Evolutionary conservation across 2,329 filamentous ascomycete genomes (phyloP).

Genomic region (Monosporascus ibericus): DNA sequence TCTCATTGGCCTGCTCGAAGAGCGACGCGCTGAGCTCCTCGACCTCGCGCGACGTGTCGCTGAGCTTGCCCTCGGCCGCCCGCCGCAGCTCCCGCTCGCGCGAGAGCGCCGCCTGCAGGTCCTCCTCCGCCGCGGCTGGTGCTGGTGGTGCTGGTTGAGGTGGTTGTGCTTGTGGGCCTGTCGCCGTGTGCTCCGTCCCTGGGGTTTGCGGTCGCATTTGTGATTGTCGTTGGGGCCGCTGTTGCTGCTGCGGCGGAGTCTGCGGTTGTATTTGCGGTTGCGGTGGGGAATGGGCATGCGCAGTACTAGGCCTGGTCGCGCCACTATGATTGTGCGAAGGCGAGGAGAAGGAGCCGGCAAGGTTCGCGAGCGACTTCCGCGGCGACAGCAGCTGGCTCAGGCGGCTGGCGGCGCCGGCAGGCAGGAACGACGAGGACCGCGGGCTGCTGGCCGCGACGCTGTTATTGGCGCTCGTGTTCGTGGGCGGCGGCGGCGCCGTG

Average conservation of each 20-base stretch:
- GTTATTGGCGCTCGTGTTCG: constrained; percentile 7
- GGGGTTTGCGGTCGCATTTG: too few relatives aligned
- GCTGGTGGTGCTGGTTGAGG: constrained; percentile 13
- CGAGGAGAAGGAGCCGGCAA: constrained; percentile 11
- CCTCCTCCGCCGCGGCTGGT: constrained; percentile 27
- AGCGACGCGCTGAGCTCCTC: constrained; percentile 71
- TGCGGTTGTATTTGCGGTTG: too few relatives aligned
- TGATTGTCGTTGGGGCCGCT: constrained; percentile 1
- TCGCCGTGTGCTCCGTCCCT: too few relatives aligned
- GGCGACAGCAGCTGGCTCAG: constrained; percentile 25
- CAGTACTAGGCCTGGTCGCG: constrained; percentile 3
- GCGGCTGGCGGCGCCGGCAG: constrained; percentile 25
- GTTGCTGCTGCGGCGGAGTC: constrained; percentile 12
- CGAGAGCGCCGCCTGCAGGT: constrained; percentile 57
- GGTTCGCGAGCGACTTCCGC: constrained; percentile 22
- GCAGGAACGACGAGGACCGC: constrained; percentile 24
- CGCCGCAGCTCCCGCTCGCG: constrained; percentile 61
- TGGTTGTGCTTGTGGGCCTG: neutral
- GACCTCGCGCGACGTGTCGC: constrained; percentile 63
- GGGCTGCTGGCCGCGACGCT: constrained; percentile 16
- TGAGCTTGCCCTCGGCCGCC: constrained; percentile 62
- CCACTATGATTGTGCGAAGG: constrained; percentile 19
- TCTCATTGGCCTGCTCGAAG: constrained; percentile 81
- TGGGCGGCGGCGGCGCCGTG: constrained; percentile 4
- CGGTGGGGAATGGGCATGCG: too few relatives aligned